Conservation (phyloP, 768 basidiomycete genomes). For the Strobilomyces echinocephalus region DNA sequence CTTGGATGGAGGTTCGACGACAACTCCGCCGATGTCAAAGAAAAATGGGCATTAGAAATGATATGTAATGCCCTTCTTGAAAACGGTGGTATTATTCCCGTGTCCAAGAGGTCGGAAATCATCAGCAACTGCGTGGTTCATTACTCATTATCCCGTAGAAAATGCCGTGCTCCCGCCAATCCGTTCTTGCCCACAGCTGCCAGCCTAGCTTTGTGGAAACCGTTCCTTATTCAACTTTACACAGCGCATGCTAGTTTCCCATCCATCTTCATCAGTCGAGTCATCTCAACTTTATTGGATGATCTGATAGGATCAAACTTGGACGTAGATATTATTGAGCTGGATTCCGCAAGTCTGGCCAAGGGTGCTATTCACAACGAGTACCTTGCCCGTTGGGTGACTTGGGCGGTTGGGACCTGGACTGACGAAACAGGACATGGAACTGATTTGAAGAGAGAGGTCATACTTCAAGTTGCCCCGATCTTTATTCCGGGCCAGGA, state of each 20-base stretch:
- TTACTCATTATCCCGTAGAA: slow-evolving; percentile 40
- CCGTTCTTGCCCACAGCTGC: slow-evolving; percentile 46
- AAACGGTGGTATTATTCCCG: slow-evolving; percentile 72
- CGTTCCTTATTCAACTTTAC: slow-evolving; percentile 56
- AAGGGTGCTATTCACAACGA: slow-evolving; percentile 45
- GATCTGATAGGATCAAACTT: slow-evolving; percentile 10
- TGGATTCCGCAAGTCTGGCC: slow-evolving; percentile 17
- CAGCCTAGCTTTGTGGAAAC: slow-evolving; percentile 61
- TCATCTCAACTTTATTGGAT: slow-evolving; percentile 36
- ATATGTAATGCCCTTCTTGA: slow-evolving; percentile 65
- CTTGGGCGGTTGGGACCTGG: slow-evolving; percentile 52
- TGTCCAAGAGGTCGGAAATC: slow-evolving; percentile 69
- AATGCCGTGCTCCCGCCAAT: slow-evolving; percentile 42
- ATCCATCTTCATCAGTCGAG: slow-evolving; percentile 41
- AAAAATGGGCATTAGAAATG: slow-evolving; percentile 62
- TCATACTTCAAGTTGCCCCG: slow-evolving; percentile 43
- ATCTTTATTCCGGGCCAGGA: slow-evolving; percentile 39
- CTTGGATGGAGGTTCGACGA: slow-evolving; percentile 42
- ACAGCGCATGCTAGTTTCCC: slow-evolving; percentile 53
- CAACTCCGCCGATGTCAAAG: slow-evolving; percentile 41
- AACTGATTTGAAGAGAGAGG: slow-evolving; percentile 42
- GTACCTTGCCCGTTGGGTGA: slow-evolving; percentile 66
- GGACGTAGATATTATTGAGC: slow-evolving; percentile 15
- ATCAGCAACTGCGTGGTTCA: neutral
- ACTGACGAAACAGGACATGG: slow-evolving; percentile 31